phyloP scores from a whole-genome alignment of 2,329 filamentous ascomycete species.

The Xylaria polymorpha region DNA sequence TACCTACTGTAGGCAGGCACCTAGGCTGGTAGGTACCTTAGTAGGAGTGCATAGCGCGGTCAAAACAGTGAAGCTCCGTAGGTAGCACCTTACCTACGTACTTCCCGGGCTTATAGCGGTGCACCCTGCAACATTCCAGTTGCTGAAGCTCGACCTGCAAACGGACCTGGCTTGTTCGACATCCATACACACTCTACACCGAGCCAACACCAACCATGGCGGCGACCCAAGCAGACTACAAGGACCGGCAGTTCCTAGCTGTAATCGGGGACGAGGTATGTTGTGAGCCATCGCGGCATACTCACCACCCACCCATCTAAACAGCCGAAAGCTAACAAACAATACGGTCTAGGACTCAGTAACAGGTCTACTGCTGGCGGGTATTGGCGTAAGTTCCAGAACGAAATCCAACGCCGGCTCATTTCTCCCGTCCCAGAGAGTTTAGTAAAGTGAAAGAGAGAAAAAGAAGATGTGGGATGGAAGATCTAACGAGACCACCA shows the following conservation, averaged over 20 bases:
- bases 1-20: too few species aligned
- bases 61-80: too few species aligned
- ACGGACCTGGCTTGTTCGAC: neutral
- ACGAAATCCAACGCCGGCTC: neutral
- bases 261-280: slow-evolving; percentile 96
- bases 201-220: slow-evolving; percentile 49
- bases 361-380: slow-evolving; percentile 92
- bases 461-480: slow-evolving; percentile 6
- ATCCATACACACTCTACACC: slow-evolving; percentile 14
- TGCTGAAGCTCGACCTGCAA: slow-evolving; percentile 4
- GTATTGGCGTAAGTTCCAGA: slow-evolving; percentile 77
- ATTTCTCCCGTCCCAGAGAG: neutral
- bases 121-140: neutral
- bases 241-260: slow-evolving; percentile 94
- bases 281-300: neutral
- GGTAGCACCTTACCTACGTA: too few species aligned
- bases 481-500: neutral
- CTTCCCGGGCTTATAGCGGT: neutral
- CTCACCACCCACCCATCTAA: neutral
- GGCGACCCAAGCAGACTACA: slow-evolving; percentile 69
- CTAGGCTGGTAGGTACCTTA: neutral
- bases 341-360: slow-evolving; percentile 81
- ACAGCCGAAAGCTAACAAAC: slow-evolving; percentile 21
- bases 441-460: neutral
- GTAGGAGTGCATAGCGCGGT: too few species aligned